Percentiles rank a stretch among this genome's conserved stretches.
Evolutionary conservation across 768 basidiomycete genomes (phyloP).

Genomic region (Punctularia strigosozonata): DNA sequence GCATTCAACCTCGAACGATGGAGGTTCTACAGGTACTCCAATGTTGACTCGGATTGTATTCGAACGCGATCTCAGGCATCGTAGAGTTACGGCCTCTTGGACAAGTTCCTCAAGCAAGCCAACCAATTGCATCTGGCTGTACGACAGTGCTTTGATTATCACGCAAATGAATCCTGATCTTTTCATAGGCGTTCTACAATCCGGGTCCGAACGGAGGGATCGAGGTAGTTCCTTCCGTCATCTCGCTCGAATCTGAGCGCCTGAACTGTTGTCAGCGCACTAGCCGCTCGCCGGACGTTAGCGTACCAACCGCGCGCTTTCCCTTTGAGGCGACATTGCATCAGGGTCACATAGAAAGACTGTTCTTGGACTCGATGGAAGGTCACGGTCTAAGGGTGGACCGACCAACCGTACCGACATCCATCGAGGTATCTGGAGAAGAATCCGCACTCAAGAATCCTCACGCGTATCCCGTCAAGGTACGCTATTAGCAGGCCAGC

Average conservation of each 20-base stretch:
- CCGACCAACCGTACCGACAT: constrained; percentile 19
- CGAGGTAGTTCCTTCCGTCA: constrained; percentile 23
- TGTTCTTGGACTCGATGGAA: constrained; percentile 30
- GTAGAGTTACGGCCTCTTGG: constrained; percentile 59
- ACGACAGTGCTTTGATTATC: constrained; percentile 9
- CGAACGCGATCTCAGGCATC: background rate
- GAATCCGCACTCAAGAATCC: constrained; percentile 29
- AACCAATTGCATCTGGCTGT: constrained; percentile 56
- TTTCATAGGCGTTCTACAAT: constrained; percentile 51
- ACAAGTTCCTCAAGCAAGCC: constrained; percentile 43
- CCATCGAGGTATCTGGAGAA: constrained; percentile 20
- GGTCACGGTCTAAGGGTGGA: constrained; percentile 21
- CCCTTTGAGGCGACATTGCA: constrained; percentile 36
- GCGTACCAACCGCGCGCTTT: constrained; percentile 42
- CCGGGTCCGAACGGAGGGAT: constrained; percentile 42
- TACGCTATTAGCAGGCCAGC: constrained; percentile 2
- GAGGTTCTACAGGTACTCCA: constrained; percentile 33
- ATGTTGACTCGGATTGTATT: background rate
- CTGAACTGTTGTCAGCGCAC: constrained; percentile 28
- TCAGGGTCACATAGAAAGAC: constrained; percentile 29
- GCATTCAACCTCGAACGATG: constrained; percentile 42
- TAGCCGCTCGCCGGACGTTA: constrained; percentile 44
- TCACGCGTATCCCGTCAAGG: constrained; percentile 21
- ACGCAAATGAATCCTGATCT: background rate
- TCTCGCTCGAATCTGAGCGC: background rate